phyloP scores from a whole-genome alignment of 192 early-diverging fungal species.

The Coemansia sp. region DNA sequence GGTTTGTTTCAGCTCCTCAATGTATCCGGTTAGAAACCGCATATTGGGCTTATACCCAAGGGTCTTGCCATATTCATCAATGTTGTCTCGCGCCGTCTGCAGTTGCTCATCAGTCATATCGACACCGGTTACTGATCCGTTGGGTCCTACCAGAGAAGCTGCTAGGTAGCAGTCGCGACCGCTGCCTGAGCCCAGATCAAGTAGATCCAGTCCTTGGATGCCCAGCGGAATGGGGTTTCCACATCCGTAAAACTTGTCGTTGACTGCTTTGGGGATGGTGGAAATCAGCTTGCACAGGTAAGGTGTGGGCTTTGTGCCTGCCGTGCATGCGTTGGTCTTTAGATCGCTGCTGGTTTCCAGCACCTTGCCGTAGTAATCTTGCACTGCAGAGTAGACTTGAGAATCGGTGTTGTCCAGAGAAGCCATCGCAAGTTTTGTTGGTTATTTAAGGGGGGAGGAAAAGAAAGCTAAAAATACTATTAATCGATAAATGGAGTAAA shows the following conservation, averaged over 20 bases:
- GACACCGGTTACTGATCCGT: slow-evolving; percentile 42
- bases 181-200: slow-evolving; percentile 50
- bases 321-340: slow-evolving; percentile 36
- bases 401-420: slow-evolving; percentile 7
- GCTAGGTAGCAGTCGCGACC: slow-evolving; percentile 56
- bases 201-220: slow-evolving; percentile 38
- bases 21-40: slow-evolving; percentile 44
- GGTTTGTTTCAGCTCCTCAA: slow-evolving; percentile 29
- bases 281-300: slow-evolving; percentile 11
- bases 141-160: slow-evolving; percentile 40
- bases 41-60: slow-evolving; percentile 46
- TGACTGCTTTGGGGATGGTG: slow-evolving; percentile 30
- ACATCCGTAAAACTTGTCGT: slow-evolving; percentile 46
- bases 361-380: slow-evolving; percentile 43
- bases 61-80: slow-evolving; percentile 11
- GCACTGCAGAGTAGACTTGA: slow-evolving; percentile 20
- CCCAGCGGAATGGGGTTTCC: slow-evolving; percentile 46
- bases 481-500: no score
- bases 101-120: slow-evolving; percentile 27
- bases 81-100: slow-evolving; percentile 22
- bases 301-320: slow-evolving; percentile 9
- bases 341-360: slow-evolving; percentile 20
- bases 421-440: background rate
- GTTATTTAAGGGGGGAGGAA: background rate
- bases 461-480: no score